Conservation (phyloP, 176 grass and related monocot genomes). For the Elymus sibiricus region DNA sequence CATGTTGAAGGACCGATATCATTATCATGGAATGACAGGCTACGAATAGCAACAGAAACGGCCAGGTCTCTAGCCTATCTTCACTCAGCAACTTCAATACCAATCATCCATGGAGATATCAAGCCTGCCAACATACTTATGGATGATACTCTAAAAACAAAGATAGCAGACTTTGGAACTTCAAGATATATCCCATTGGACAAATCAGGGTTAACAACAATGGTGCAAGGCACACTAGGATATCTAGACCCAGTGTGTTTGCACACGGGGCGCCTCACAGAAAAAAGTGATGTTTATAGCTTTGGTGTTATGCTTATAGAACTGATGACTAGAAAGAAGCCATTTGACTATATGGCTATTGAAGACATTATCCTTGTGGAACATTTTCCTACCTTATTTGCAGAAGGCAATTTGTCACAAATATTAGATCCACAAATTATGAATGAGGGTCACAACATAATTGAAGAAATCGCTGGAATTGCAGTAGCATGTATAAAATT, state of each 20-base stretch:
- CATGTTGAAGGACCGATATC: background rate
- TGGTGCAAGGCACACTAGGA: background rate
- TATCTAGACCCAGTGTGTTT: background rate
- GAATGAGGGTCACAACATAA: background rate
- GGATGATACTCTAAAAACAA: background rate
- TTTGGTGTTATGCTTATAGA: conserved; percentile 2
- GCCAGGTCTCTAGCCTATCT: background rate
- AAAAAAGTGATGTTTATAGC: background rate
- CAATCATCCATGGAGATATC: background rate
- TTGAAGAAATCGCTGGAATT: background rate
- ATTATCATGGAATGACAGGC: background rate
- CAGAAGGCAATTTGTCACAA: background rate
- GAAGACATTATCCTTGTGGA: background rate
- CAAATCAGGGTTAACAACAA: background rate
- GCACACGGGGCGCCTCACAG: background rate
- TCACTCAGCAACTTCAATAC: background rate
- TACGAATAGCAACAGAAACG: background rate
- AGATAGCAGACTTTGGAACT: background rate
- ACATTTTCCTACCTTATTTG: background rate
- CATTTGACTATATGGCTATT: background rate
- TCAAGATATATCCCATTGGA: background rate
- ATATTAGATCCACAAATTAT: background rate
- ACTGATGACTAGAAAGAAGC: background rate
- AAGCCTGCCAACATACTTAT: conserved; percentile 4
- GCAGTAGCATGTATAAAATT: background rate